A percentile compares a stretch with the other conserved stretches of the same genome.
phyloP scores from a whole-genome alignment of 352 stramenopile genomes.

The Phytopythium ostracodes region DNA sequence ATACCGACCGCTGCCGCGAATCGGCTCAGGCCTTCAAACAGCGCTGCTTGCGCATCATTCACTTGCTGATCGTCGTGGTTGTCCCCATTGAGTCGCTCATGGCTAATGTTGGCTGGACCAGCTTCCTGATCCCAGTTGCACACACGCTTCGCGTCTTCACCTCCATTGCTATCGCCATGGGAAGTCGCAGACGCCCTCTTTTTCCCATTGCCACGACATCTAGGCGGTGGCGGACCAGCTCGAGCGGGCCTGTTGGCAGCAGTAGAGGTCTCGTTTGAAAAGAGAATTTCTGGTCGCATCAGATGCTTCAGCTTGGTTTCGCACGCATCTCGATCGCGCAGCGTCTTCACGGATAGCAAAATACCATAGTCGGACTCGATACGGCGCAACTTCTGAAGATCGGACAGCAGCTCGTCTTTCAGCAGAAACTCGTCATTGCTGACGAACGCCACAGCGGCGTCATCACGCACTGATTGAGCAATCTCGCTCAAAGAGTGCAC shows the following conservation, averaged over 20 bases:
- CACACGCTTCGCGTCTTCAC: background rate
- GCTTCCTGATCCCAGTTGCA: background rate
- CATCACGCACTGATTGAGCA: conserved; percentile 14
- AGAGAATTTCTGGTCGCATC: conserved; percentile 45
- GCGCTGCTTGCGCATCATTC: conserved; percentile 31
- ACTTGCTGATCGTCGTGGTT: conserved; percentile 12
- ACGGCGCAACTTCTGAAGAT: conserved; percentile 41
- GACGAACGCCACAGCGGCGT: conserved; percentile 16
- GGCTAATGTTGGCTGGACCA: background rate
- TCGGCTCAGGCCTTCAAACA: conserved; percentile 42
- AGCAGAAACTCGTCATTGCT: conserved; percentile 24
- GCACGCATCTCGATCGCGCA: conserved; percentile 39
- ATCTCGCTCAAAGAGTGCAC: conserved; percentile 18
- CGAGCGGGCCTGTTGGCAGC: background rate
- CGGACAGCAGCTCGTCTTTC: conserved; percentile 23
- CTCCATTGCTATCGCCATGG: background rate
- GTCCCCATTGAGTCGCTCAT: background rate
- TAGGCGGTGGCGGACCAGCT: background rate
- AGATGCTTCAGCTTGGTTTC: conserved; percentile 37
- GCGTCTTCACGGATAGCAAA: conserved; percentile 44
- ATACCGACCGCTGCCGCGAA: conserved; percentile 49
- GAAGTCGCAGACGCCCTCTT: background rate
- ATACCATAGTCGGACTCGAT: conserved; percentile 48
- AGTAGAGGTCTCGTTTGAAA: conserved; percentile 9
- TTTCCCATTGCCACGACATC: background rate